These are phyloP conservation scores for Plantago coronopus DNA, from an alignment of 305 asterid species.

Conservation along the genomic window DNA sequence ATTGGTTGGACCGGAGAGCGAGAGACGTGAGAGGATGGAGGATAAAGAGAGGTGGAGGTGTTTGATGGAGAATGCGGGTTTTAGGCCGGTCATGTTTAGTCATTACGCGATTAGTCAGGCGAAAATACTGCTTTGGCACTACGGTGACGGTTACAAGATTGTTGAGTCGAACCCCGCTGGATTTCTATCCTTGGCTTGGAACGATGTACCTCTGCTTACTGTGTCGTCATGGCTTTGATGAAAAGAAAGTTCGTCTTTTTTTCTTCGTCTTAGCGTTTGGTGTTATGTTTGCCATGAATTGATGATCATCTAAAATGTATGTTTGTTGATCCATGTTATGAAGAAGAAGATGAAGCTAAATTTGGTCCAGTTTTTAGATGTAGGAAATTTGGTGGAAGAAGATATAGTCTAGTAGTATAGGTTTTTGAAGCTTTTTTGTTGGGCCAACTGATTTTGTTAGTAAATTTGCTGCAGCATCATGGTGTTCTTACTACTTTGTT, in stretches of 20 bases:
- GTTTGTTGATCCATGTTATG: constrained; percentile 18
- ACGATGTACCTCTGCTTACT: constrained; percentile 72
- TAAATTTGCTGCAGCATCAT: constrained; percentile 22
- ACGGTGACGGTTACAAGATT: constrained; percentile 64
- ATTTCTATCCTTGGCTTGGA: constrained; percentile 83
- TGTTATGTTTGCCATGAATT: constrained; percentile 16
- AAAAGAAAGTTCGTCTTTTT: neutral
- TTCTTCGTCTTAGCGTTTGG: constrained; percentile 12
- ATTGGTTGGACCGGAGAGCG: constrained; percentile 49
- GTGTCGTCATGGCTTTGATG: constrained; percentile 87
- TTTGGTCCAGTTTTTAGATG: constrained; percentile 22
- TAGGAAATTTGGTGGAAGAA: constrained; percentile 20
- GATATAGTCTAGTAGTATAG: constrained; percentile 25
- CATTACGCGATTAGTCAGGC: constrained; percentile 94
- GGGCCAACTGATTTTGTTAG: constrained; percentile 26
- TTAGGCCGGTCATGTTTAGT: constrained; percentile 63
- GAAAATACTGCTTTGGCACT: constrained; percentile 69
- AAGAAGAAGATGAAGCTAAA: neutral
- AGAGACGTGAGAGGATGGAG: constrained; percentile 58
- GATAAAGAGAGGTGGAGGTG: constrained; percentile 75
- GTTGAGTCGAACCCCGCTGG: constrained; percentile 69
- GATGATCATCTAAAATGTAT: constrained; percentile 6
- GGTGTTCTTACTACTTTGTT: constrained; percentile 29
- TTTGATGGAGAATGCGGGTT: constrained; percentile 76
- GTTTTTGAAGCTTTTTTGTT: constrained; percentile 26